Evolutionary conservation across 192 early-diverging fungal species (phyloP).

Genomic region (Phycomyces nitens): DNA sequence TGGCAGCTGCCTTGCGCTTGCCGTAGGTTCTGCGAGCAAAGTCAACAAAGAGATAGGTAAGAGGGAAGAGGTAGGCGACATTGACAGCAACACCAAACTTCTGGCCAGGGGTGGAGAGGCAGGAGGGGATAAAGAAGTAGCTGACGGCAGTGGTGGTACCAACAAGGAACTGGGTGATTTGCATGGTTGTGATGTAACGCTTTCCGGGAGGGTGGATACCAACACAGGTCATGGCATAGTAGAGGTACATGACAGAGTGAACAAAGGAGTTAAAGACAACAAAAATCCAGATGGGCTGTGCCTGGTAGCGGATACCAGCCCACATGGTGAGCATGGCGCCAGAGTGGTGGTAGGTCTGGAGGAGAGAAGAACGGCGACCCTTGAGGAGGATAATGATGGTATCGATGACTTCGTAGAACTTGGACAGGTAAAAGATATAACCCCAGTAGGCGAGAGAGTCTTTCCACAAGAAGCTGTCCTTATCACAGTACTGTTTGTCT

Average conservation of each 20-base stretch:
- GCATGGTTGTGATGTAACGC: slow-evolving; percentile 73
- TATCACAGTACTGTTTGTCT: slow-evolving; percentile 56
- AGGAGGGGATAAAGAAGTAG: slow-evolving; percentile 64
- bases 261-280: slow-evolving; percentile 84
- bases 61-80: slow-evolving; percentile 66
- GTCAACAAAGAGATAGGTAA: slow-evolving; percentile 76
- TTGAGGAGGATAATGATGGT: slow-evolving; percentile 83
- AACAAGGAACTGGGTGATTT: slow-evolving; percentile 83
- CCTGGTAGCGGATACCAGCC: slow-evolving; percentile 62
- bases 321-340: slow-evolving; percentile 84
- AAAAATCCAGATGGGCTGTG: slow-evolving; percentile 80
- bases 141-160: slow-evolving; percentile 61
- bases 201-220: slow-evolving; percentile 78
- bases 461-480: slow-evolving; percentile 63
- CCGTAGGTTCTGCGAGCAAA: slow-evolving; percentile 74
- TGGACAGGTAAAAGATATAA: slow-evolving; percentile 85
- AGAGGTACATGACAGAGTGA: slow-evolving; percentile 84
- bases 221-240: slow-evolving; percentile 75
- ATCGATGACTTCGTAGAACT: slow-evolving; percentile 87
- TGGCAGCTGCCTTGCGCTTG: slow-evolving; percentile 33
- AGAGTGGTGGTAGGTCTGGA: slow-evolving; percentile 86
- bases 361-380: slow-evolving; percentile 68
- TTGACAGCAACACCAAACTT: slow-evolving; percentile 59
- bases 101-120: slow-evolving; percentile 49
- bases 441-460: slow-evolving; percentile 75